A percentile compares a stretch with the other conserved stretches of the same genome.
These are phyloP conservation scores for Fagopyrum homotropicum DNA, from an alignment of 148 eudicot species.

Conservation along the genomic window DNA sequence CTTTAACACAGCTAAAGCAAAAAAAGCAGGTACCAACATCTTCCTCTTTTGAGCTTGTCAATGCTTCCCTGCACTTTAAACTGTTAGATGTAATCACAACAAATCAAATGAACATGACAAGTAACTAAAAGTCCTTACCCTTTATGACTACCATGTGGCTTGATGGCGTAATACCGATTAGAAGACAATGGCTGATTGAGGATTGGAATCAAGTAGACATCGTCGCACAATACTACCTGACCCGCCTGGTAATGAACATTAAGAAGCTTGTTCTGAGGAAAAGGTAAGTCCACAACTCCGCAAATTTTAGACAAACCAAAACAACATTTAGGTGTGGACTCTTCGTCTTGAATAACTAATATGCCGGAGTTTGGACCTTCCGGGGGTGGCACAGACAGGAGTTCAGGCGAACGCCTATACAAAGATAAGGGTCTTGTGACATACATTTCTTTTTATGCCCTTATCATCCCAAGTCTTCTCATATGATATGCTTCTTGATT, in stretches of 20 bases:
- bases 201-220: constrained; percentile 31
- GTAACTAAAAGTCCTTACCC: constrained; percentile 17
- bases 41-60: constrained; percentile 38
- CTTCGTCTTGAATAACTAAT: constrained; percentile 27
- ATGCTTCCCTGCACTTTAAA: constrained; percentile 15
- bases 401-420: constrained; percentile 19
- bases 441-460: constrained; percentile 20
- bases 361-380: constrained; percentile 37
- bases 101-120: not conserved
- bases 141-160: constrained; percentile 25
- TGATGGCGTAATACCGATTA: constrained; percentile 30
- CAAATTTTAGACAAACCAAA: constrained; percentile 22
- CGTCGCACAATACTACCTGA: constrained; percentile 11
- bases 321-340: constrained; percentile 10
- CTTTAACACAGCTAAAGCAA: constrained; percentile 28
- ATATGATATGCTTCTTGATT: not conserved
- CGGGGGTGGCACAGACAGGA: constrained; percentile 15
- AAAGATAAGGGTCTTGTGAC: constrained; percentile 28
- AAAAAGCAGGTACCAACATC: constrained; percentile 35
- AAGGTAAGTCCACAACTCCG: constrained; percentile 20
- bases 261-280: constrained; percentile 37
- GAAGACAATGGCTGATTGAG: constrained; percentile 27
- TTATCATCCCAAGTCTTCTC: not conserved
- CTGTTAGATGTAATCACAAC: not conserved
- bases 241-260: constrained; percentile 15